Evolutionary conservation across 768 basidiomycete genomes (phyloP).

Genomic region (Lentinula boryana): DNA sequence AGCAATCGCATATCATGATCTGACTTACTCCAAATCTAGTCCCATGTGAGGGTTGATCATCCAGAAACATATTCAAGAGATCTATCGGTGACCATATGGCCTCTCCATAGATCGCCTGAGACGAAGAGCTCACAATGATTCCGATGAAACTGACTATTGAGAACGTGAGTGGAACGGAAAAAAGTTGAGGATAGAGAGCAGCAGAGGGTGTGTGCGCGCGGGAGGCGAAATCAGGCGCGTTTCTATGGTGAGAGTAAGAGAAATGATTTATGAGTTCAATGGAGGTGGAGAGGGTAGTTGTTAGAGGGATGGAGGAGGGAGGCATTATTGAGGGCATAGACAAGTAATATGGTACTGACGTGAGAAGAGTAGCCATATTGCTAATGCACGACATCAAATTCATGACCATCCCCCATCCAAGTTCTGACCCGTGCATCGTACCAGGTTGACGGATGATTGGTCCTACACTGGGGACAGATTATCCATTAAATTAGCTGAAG

Average conservation of each 20-base stretch:
- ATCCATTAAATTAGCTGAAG: no score
- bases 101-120: slow-evolving; percentile 68
- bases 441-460: slow-evolving; percentile 65
- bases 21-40: slow-evolving; percentile 59
- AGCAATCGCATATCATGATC: not conserved
- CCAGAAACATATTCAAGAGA: slow-evolving; percentile 62
- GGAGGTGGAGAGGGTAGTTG: no score
- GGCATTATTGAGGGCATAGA: no score
- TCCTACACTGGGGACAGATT: slow-evolving; percentile 37
- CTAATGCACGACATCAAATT: slow-evolving; percentile 74
- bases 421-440: slow-evolving; percentile 55
- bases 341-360: slow-evolving; percentile 22
- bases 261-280: no score
- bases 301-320: no score
- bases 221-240: slow-evolving; percentile 74
- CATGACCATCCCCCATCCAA: slow-evolving; percentile 72
- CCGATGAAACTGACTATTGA: slow-evolving; percentile 74
- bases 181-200: slow-evolving; percentile 59
- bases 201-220: slow-evolving; percentile 51
- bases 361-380: slow-evolving; percentile 72
- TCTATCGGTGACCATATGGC: slow-evolving; percentile 79
- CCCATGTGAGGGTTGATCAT: slow-evolving; percentile 52
- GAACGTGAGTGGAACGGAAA: slow-evolving; percentile 69
- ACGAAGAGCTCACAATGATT: slow-evolving; percentile 77
- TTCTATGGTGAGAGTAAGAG: slow-evolving; percentile 26